phyloP scores from a whole-genome alignment of 108 stramenopile genomes.

The Schizochytrium sp. region DNA sequence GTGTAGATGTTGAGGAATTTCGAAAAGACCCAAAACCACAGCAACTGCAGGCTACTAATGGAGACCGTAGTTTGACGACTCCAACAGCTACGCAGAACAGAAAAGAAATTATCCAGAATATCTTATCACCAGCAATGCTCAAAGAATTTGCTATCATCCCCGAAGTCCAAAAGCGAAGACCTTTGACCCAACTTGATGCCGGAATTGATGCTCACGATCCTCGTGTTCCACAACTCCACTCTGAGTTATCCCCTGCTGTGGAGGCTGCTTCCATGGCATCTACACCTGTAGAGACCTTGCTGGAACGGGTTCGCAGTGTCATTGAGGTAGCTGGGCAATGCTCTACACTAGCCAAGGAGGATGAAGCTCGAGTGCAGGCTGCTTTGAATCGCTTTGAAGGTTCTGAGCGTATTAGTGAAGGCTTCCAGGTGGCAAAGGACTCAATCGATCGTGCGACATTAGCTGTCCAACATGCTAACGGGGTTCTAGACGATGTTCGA shows the following conservation, averaged over 20 bases:
- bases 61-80: too few species aligned
- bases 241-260: neutral
- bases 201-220: neutral
- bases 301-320: slow-evolving; percentile 5
- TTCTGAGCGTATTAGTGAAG: neutral
- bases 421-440: neutral
- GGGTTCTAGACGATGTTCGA: neutral
- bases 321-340: neutral
- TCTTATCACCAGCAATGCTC: neutral
- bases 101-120: neutral
- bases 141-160: neutral
- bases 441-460: neutral
- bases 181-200: neutral
- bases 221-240: neutral
- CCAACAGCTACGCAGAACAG: neutral
- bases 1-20: slow-evolving; percentile 10
- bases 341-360: neutral
- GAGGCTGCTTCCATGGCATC: neutral
- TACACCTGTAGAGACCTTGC: neutral
- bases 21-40: neutral
- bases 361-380: neutral
- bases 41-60: too few species aligned
- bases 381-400: slow-evolving; percentile 17
- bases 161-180: neutral
- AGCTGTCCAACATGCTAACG: neutral